Evolutionary conservation across 2,329 filamentous ascomycete species (phyloP).

Genomic region (Curvularia lunata): DNA sequence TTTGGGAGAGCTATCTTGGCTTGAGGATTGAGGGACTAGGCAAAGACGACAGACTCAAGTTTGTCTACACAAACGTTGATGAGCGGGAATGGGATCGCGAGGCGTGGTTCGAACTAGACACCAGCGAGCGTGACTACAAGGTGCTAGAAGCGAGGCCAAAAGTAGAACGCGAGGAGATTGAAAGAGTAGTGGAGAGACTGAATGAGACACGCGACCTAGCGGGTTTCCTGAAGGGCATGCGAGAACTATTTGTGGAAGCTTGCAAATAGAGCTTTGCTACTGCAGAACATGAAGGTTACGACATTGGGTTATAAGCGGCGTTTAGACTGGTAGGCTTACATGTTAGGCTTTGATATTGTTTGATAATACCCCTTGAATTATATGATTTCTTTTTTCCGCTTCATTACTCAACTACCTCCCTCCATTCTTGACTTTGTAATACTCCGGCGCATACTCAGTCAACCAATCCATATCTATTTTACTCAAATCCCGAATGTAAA

Average conservation of each 20-base stretch:
- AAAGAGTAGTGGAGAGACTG: constrained; percentile 76
- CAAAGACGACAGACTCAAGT: constrained; percentile 82
- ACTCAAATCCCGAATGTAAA: constrained; percentile 88
- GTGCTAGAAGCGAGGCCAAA: constrained; percentile 82
- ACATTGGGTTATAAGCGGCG: constrained; percentile 7
- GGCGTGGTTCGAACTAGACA: constrained; percentile 91
- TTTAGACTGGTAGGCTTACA: constrained; percentile 1
- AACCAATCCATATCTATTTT: constrained; percentile 95
- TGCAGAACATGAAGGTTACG: neutral
- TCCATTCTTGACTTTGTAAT: constrained; percentile 43
- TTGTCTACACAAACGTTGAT: constrained; percentile 85
- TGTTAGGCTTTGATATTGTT: neutral
- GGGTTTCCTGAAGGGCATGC: constrained; percentile 79
- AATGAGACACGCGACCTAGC: constrained; percentile 81
- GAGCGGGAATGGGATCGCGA: constrained; percentile 88
- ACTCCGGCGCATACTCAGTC: constrained; percentile 83
- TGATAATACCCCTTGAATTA: constrained; percentile 7
- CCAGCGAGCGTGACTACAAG: constrained; percentile 80
- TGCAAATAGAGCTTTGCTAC: constrained; percentile 50
- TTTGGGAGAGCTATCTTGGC: constrained; percentile 92
- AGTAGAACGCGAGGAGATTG: constrained; percentile 77
- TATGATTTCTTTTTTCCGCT: neutral
- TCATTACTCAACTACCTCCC: constrained; percentile 4
- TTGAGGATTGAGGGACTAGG: constrained; percentile 89
- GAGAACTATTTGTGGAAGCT: constrained; percentile 71